Conservation (phyloP, 768 basidiomycete species). For the Suillus weaverae region DNA sequence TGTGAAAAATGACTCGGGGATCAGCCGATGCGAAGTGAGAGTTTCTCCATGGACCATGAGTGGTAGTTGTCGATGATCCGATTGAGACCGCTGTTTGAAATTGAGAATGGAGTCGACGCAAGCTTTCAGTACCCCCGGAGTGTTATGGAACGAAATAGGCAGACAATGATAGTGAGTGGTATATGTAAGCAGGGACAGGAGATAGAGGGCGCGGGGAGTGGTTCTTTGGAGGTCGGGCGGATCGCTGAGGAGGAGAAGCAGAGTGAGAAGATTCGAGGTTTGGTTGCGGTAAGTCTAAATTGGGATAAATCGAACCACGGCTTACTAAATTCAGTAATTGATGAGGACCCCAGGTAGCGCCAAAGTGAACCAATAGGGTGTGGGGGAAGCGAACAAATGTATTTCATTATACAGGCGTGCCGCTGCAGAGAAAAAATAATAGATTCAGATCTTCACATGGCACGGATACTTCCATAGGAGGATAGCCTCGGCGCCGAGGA, state of each 20-base stretch:
- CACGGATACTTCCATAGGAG: constrained; percentile 32
- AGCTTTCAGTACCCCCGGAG: background rate
- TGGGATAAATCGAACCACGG: constrained; percentile 7
- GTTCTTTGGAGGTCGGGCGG: constrained; percentile 29
- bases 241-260: constrained; percentile 25
- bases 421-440: too few relatives aligned
- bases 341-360: constrained; percentile 31
- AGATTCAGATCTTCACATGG: constrained; percentile 36
- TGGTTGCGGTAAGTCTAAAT: constrained; percentile 16
- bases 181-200: constrained; percentile 23
- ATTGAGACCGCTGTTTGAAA: constrained; percentile 3
- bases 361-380: constrained; percentile 22
- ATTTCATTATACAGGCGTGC: constrained; percentile 2
- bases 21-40: background rate
- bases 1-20: background rate
- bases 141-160: background rate
- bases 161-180: background rate
- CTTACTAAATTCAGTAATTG: constrained; percentile 11
- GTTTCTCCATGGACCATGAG: background rate
- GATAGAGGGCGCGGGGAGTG: constrained; percentile 8
- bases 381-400: constrained; percentile 13
- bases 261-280: constrained; percentile 9
- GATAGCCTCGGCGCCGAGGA: constrained; percentile 46
- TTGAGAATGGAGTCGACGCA: too few relatives aligned
- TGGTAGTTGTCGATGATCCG: background rate